Evolutionary conservation across 352 stramenopile genomes (phyloP), one percentile per base, ranked within the genome.

Genomic region (Blastocystis sp.): DNA sequence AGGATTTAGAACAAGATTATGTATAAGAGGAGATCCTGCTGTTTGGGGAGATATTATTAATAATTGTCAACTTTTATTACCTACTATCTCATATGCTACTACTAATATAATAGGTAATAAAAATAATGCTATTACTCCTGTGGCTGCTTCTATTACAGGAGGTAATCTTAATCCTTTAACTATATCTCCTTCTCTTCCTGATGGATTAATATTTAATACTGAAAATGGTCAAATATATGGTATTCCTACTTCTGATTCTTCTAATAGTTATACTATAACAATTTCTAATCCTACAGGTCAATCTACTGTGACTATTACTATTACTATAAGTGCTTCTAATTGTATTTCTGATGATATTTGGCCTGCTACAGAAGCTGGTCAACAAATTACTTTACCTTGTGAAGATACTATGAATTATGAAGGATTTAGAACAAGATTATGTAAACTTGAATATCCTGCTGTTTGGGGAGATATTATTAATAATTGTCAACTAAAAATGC

Each of bases 201-300:
- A 39, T 5, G 52, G 52, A 43, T 42, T 62, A 13, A 54, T 54
- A 32, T 62, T 62, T 42, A 45, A 62, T 27, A 39, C 52, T 13
- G 5, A 19, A 3, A 52, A 39, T 1, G 52, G 39, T 9, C 21
- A 23, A 2, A 62, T 62, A 27, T 54, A 16, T 10, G 52, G 52
- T n/a, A 62, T 42, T 27, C 52, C 52, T 11, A 62, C 52, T 10
- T 30, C 48, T 39, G 39, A 34, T 23, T n/a, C 34, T n/a, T 54
- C 25, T 24, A 27, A 21, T 9, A 30, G 39, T 2, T 49, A 62
- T 33, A 45, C 36, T 19, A 33, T 62, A 24, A 33, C 13, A 13
- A 42, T 42, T 11, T 33, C 13, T 16, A 62, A 62, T 21, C 4
- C 5, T 9, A 42, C 48, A 32, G 24, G 2, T 7, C 21, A 6